Evolutionary conservation across 768 basidiomycete genomes (phyloP).

Genomic region (Lepiota venenata): DNA sequence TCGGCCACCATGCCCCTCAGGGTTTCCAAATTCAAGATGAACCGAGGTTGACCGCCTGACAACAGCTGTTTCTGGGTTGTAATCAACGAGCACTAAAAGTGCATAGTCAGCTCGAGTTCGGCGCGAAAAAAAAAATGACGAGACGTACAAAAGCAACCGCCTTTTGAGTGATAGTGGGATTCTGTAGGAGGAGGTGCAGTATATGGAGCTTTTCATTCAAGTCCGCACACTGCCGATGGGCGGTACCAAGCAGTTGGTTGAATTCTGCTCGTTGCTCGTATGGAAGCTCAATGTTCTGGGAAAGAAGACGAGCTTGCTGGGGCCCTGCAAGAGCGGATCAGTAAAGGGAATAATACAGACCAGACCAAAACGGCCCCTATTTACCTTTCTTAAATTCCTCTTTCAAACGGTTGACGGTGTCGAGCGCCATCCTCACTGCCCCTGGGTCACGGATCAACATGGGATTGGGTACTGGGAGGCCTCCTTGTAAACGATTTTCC

Average conservation of each 20-base stretch:
- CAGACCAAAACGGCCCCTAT: slow-evolving; percentile 1
- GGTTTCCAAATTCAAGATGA: slow-evolving; percentile 32
- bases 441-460: background rate
- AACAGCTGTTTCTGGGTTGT: slow-evolving; percentile 40
- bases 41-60: slow-evolving; percentile 36
- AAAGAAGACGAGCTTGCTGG: background rate
- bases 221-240: slow-evolving; percentile 41
- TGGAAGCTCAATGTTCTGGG: slow-evolving; percentile 33
- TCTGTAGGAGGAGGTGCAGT: slow-evolving; percentile 42
- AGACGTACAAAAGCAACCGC: slow-evolving; percentile 52
- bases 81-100: slow-evolving; percentile 41
- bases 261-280: slow-evolving; percentile 55
- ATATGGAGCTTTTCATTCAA: slow-evolving; percentile 49
- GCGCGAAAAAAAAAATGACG: background rate
- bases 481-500: background rate
- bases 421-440: slow-evolving; percentile 3
- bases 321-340: slow-evolving; percentile 5
- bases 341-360: background rate
- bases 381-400: slow-evolving; percentile 17
- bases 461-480: background rate
- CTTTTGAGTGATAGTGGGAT: slow-evolving; percentile 45
- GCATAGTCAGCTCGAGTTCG: slow-evolving; percentile 7
- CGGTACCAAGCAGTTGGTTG: slow-evolving; percentile 44
- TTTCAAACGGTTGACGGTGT: slow-evolving; percentile 6
- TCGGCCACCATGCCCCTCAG: slow-evolving; percentile 45